These are phyloP conservation scores for Ogataea salicorniae DNA, from an alignment of 805 yeast species.

Conservation along the genomic window DNA sequence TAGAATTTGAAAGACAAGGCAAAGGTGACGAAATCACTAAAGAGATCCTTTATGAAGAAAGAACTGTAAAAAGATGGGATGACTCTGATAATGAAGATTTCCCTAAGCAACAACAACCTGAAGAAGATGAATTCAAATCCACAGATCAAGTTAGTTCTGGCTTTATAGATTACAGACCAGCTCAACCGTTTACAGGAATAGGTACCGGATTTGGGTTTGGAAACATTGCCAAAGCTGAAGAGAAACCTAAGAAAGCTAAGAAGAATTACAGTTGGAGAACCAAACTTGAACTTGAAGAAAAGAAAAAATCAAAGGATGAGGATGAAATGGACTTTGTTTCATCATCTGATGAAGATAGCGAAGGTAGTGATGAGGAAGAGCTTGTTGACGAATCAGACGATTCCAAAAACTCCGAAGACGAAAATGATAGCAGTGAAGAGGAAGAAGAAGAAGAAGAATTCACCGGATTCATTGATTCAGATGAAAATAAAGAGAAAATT, in stretches of 20 bases:
- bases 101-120: background rate
- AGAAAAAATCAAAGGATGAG: constrained; percentile 38
- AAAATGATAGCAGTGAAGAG: background rate
- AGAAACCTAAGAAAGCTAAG: constrained; percentile 42
- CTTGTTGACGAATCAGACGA: background rate
- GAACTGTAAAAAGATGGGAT: constrained; percentile 60
- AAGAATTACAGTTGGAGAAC: constrained; percentile 75
- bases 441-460: too few species aligned
- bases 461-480: constrained; percentile 11
- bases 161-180: constrained; percentile 70
- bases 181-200: constrained; percentile 45
- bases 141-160: constrained; percentile 31
- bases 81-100: constrained; percentile 29
- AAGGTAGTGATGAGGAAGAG: constrained; percentile 23
- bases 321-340: constrained; percentile 59
- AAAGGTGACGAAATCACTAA: constrained; percentile 56
- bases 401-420: background rate
- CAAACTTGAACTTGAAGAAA: constrained; percentile 43
- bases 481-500: constrained; percentile 20
- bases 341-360: constrained; percentile 26
- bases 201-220: constrained; percentile 71
- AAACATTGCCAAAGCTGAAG: constrained; percentile 37
- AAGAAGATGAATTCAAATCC: constrained; percentile 25
- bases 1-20: constrained; percentile 68
- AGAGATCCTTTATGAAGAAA: constrained; percentile 64